Base-by-base conservation (phyloP, 495 filamentous ascomycete genomes). In the Aspergillus biplanus region DNA sequence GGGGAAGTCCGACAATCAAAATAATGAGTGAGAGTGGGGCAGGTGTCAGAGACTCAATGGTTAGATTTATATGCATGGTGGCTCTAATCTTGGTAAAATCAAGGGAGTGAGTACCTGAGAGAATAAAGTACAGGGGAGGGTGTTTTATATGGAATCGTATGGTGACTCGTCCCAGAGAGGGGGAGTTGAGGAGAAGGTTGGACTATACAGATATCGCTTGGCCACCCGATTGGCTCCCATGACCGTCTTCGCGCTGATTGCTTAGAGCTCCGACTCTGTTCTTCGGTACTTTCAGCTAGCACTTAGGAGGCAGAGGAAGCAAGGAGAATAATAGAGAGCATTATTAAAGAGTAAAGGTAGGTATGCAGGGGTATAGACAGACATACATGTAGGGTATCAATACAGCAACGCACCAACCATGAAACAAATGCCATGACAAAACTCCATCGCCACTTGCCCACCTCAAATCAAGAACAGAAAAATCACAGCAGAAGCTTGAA, bases 371-470 rank as follows among this genome's bases (percentile, higher is more conserved):
- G 34, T 52, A 54, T 50, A 50, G 18, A 32, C 44, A 62, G 64
- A 63, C 33, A 56, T 67, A 62, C 65, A 65, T 3, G 15, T 27
- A 58, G 65, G 58, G 58, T 62, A 67, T 62, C 62, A 67, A 64
- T 61, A 59, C 12, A 47, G 21, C 39, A 34, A 21, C 7, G 52
- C 21, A 55, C 11, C 18, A 52, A 56, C 21, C 8, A 55, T 35
- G 21, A 27, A 31, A 35, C 13, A 48, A 50, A 6, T 13, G 33
- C 57, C 15, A 35, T 9, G 42, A 16, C 13, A 27, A 27, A 27
- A 27, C 21, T 27, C 21, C 21, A 27, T 27, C 33, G 18, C 31
- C 5, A 54, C 18, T 15, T 44, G 16, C 52, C 21, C 21, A 27
- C 21, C 4, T 34, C 31, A 35, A 46, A 54, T 11, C 35, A 33